Percentiles rank a stretch among this genome's conserved stretches.
phyloP scores from a whole-genome alignment of 2,329 filamentous ascomycete genomes.

The Sordariomycetes sp. region DNA sequence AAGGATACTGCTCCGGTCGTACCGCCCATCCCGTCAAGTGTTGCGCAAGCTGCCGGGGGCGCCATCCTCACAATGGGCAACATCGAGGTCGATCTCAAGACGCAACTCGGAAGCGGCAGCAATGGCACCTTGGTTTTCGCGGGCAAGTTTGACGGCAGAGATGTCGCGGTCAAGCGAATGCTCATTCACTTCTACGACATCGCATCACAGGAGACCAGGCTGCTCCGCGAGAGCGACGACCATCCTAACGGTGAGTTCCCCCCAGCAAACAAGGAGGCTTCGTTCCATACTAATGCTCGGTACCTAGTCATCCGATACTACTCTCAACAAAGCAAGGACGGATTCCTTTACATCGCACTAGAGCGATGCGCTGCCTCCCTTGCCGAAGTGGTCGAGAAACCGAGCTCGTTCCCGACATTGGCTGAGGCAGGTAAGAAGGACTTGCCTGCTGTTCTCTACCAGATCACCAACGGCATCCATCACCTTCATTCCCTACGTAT shows the following conservation, averaged over 20 bases:
- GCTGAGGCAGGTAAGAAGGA: slow-evolving; percentile 67
- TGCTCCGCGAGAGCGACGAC: slow-evolving; percentile 87
- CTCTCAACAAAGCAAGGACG: slow-evolving; percentile 77
- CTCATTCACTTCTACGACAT: slow-evolving; percentile 93
- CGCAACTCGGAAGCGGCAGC: slow-evolving; percentile 68
- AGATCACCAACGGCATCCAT: slow-evolving; percentile 81
- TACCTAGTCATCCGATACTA: slow-evolving; percentile 95
- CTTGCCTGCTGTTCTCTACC: slow-evolving; percentile 70
- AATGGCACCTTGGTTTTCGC: slow-evolving; percentile 96
- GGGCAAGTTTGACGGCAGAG: slow-evolving; percentile 86
- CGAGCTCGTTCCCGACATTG: slow-evolving; percentile 55
- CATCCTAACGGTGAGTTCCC: slow-evolving; percentile 73
- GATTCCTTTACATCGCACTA: slow-evolving; percentile 92
- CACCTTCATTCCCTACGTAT: slow-evolving; percentile 89
- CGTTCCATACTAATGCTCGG: slow-evolving; percentile 1
- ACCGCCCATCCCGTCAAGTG: slow-evolving; percentile 36
- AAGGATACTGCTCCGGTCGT: too few species aligned
- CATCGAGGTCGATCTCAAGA: slow-evolving; percentile 54
- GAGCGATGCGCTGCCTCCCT: slow-evolving; percentile 91
- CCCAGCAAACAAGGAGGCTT: too few species aligned
- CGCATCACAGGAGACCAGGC: slow-evolving; percentile 83
- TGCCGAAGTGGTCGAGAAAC: slow-evolving; percentile 81
- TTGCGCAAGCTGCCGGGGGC: slow-evolving; percentile 51
- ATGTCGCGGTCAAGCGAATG: slow-evolving; percentile 95
- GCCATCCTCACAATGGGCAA: slow-evolving; percentile 53